Evolutionary conservation across 73 alveolate genomes (phyloP).

Genomic region (Paramecium octaurelia): DNA sequence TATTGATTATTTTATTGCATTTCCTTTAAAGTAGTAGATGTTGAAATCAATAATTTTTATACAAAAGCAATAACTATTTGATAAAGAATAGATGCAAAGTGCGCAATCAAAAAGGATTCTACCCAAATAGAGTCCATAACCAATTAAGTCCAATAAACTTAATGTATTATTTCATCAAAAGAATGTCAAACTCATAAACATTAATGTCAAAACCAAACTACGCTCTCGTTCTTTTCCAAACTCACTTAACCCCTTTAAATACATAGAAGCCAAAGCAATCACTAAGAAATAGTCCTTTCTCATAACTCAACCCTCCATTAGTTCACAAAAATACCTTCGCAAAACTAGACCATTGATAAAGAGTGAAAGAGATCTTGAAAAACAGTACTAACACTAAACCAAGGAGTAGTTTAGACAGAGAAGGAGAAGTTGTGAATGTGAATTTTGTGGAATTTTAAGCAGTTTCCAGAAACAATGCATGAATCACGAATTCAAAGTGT

Average conservation of each 20-base stretch:
- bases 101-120: not conserved
- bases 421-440: constrained; percentile 17
- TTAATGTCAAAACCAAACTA: not conserved
- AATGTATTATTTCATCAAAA: not conserved
- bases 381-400: not conserved
- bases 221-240: not conserved
- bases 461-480: not conserved
- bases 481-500: not conserved
- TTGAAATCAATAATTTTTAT: constrained; percentile 3
- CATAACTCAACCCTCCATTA: not conserved
- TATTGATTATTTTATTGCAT: not conserved
- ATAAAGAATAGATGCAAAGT: not conserved
- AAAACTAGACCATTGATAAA: not conserved
- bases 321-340: not conserved
- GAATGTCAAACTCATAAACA: not conserved
- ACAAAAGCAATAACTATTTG: not conserved
- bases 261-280: not conserved
- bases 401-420: not conserved
- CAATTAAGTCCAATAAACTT: not conserved
- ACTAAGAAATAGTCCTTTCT: not conserved
- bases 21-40: not conserved
- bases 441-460: not conserved
- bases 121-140: not conserved
- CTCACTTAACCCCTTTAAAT: not conserved
- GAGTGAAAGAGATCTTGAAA: not conserved